Conservation (phyloP, 768 basidiomycete genomes). For the Mycena belliarum region DNA sequence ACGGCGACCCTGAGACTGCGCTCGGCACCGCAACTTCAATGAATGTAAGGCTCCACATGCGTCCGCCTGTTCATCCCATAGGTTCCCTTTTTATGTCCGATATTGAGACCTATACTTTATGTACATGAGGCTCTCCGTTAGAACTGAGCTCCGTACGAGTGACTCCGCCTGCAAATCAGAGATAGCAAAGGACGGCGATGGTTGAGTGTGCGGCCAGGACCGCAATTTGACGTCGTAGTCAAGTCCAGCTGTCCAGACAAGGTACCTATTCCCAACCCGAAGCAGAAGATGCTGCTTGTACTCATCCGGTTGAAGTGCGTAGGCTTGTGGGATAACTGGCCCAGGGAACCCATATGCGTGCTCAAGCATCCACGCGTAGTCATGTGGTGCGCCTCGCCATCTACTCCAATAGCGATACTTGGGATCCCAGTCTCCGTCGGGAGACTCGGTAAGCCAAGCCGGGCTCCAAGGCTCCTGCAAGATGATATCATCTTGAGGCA, state of each 20-base stretch:
- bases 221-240: neutral
- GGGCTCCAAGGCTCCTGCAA: neutral
- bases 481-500: neutral
- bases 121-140: too few species aligned
- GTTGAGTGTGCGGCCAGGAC: neutral
- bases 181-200: neutral
- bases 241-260: neutral
- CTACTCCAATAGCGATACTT: neutral
- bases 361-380: neutral
- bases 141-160: too few species aligned
- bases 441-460: neutral
- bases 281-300: neutral
- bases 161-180: too few species aligned
- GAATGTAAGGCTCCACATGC: conserved; percentile 32
- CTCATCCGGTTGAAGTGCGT: neutral
- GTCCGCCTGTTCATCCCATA: too few species aligned
- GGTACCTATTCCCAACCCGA: neutral
- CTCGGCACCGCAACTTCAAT: conserved; percentile 31
- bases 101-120: too few species aligned
- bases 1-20: neutral
- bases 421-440: too few species aligned
- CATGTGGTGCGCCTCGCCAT: neutral
- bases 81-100: too few species aligned
- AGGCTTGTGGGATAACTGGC: neutral
- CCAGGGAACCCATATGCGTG: neutral